Conservation (phyloP, 768 basidiomycete species). For the Gelatoporia subvermispora region DNA sequence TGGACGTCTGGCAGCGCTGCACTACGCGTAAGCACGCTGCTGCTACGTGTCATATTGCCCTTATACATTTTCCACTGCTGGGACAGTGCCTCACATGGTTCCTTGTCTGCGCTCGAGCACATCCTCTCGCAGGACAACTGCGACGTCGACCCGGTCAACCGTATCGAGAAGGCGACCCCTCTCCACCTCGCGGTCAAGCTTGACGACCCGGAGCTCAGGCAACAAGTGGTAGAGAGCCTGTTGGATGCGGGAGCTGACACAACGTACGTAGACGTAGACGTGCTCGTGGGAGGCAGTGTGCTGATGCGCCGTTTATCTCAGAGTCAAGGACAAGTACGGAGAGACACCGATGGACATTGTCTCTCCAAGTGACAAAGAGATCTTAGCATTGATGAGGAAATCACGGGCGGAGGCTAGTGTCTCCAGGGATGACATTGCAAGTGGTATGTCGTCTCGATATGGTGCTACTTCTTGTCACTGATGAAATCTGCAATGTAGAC, state of each 20-base stretch:
- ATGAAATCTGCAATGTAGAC: conserved; percentile 10
- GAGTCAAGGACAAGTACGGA: conserved; percentile 70
- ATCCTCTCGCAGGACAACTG: conserved; percentile 71
- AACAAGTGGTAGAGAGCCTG: conserved; percentile 53
- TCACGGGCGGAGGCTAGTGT: conserved; percentile 47
- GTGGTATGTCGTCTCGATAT: conserved; percentile 35
- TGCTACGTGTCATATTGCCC: background rate
- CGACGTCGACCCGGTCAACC: conserved; percentile 78
- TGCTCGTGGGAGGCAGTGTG: background rate
- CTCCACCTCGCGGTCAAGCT: conserved; percentile 68
- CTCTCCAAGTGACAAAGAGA: conserved; percentile 45
- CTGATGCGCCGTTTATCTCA: conserved; percentile 28
- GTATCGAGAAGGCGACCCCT: conserved; percentile 66
- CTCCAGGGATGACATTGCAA: conserved; percentile 57
- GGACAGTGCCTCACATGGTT: conserved; percentile 48
- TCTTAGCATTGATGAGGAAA: conserved; percentile 47
- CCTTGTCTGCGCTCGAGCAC: conserved; percentile 60
- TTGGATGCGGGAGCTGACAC: conserved; percentile 79
- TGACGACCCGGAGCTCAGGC: conserved; percentile 48
- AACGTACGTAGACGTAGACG: conserved; percentile 40
- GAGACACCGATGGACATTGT: conserved; percentile 53
- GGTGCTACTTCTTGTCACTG: background rate
- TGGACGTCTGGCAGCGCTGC: conserved; percentile 44
- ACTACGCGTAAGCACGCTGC: conserved; percentile 57
- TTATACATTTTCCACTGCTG: background rate